These are phyloP conservation scores for Crepidotus variabilis DNA, from an alignment of 768 basidiomycete genomes.

Conservation along the genomic window DNA sequence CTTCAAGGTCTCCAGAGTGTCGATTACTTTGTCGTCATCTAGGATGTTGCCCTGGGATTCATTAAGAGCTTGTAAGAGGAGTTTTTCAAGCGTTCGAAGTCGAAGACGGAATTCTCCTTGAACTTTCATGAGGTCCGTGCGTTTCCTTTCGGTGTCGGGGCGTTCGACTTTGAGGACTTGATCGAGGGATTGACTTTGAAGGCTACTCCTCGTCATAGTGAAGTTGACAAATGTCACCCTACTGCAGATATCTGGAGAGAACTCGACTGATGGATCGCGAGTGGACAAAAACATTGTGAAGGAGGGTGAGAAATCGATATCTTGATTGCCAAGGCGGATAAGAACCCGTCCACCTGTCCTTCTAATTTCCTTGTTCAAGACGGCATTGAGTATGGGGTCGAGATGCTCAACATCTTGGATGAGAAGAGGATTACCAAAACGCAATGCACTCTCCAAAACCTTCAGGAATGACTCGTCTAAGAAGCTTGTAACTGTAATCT, in stretches of 20 bases:
- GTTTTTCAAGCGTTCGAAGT: constrained; percentile 87
- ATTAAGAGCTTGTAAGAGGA: constrained; percentile 91
- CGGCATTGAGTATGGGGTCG: constrained; percentile 95
- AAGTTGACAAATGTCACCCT: constrained; percentile 95
- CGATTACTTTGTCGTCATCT: constrained; percentile 98
- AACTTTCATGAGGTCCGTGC: constrained; percentile 95
- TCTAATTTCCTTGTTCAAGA: constrained; percentile 94
- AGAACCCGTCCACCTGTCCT: constrained; percentile 96
- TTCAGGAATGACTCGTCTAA: constrained; percentile 98
- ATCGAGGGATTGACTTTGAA: constrained; percentile 97
- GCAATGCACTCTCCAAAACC: constrained; percentile 95
- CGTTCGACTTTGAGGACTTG: constrained; percentile 96
- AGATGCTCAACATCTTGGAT: constrained; percentile 98
- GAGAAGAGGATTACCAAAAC: constrained; percentile 95
- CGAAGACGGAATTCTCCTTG: constrained; percentile 97
- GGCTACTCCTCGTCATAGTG: constrained; percentile 97
- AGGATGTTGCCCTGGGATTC: constrained; percentile 96
- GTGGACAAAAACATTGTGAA: constrained; percentile 99
- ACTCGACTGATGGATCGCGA: constrained; percentile 94
- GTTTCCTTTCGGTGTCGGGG: constrained; percentile 92
- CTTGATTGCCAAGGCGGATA: constrained; percentile 94
- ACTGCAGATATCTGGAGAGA: constrained; percentile 98
- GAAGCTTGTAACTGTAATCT: constrained; percentile 98
- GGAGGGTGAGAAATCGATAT: constrained; percentile 99
- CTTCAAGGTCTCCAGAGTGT: constrained; percentile 93